Percentiles rank a stretch among this genome's conserved stretches.
Evolutionary conservation across 805 yeast species (phyloP).

Genomic region (Myxozyma nipponensis): DNA sequence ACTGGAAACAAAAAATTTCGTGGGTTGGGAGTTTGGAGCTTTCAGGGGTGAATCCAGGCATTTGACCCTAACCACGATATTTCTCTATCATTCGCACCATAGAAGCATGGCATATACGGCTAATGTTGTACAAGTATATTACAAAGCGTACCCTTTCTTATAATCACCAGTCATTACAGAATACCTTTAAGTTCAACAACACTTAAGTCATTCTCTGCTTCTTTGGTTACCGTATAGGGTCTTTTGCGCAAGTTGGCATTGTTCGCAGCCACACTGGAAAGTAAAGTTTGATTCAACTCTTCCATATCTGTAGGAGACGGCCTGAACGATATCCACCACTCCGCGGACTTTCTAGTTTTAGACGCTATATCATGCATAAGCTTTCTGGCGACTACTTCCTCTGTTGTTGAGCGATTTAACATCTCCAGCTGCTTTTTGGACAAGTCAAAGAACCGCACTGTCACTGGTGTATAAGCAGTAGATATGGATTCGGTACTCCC

Average conservation of each 20-base stretch:
- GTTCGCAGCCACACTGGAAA: no score
- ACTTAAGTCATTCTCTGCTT: neutral
- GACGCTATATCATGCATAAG: slow-evolving; percentile 60
- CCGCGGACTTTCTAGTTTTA: slow-evolving; percentile 57
- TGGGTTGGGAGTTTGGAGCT: neutral
- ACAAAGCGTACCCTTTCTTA: no score
- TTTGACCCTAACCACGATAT: no score
- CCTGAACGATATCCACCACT: slow-evolving; percentile 76
- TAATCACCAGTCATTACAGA: no score
- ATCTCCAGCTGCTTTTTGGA: slow-evolving; percentile 64
- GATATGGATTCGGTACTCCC: neutral
- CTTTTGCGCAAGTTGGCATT: no score
- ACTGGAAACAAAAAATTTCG: neutral
- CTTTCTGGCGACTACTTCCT: slow-evolving; percentile 51
- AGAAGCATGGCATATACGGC: no score
- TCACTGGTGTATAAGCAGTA: slow-evolving; percentile 49
- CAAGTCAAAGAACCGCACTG: slow-evolving; percentile 61
- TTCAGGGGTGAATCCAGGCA: neutral
- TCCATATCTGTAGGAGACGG: slow-evolving; percentile 41
- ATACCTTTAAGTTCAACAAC: neutral
- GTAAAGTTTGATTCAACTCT: slow-evolving; percentile 31
- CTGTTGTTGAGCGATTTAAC: slow-evolving; percentile 60
- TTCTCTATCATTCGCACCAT: no score
- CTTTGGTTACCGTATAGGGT: neutral
- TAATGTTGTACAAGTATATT: no score